These are phyloP conservation scores for Fusarium aywerte DNA, from an alignment of 2,329 filamentous ascomycete genomes.

Conservation along the genomic window DNA sequence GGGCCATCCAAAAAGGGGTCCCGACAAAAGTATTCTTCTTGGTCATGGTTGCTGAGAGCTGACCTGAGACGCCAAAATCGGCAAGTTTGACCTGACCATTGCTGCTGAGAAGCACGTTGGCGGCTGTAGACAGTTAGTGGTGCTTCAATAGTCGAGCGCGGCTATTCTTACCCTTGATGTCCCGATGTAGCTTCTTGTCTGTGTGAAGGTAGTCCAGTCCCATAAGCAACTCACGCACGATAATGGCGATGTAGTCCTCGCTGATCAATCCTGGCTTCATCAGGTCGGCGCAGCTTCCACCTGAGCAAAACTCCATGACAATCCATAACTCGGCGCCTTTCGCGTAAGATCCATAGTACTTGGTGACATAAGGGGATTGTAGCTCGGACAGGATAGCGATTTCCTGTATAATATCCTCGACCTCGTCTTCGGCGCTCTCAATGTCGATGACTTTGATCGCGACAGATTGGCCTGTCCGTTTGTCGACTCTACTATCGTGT, in stretches of 20 bases:
- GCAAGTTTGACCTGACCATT: conserved; percentile 97
- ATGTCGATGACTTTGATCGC: conserved; percentile 99
- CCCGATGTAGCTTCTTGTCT: conserved; percentile 95
- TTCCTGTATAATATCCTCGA: conserved; percentile 99
- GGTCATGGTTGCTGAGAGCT: conserved; percentile 97
- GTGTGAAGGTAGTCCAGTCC: conserved; percentile 93
- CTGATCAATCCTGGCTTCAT: conserved; percentile 93
- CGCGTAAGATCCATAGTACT: conserved; percentile 96
- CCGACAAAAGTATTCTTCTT: conserved; percentile 99
- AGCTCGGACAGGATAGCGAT: conserved; percentile 97
- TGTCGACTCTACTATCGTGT: conserved; percentile 77
- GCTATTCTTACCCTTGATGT: conserved; percentile 81
- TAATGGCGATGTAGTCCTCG: conserved; percentile 97
- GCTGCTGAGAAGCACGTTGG: conserved; percentile 88
- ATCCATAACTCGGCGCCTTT: conserved; percentile 98
- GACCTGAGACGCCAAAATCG: conserved; percentile 96
- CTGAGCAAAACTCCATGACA: conserved; percentile 99
- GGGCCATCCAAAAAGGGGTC: conserved; percentile 99
- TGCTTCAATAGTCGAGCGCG: neutral
- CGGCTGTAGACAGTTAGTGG: conserved; percentile 65
- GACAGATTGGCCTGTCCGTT: conserved; percentile 89
- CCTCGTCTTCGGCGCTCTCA: conserved; percentile 98
- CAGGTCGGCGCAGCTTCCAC: conserved; percentile 93
- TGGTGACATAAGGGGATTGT: conserved; percentile 95
- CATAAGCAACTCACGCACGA: conserved; percentile 87